These are phyloP conservation scores for Xylariaceae sp. DNA, from an alignment of 2,329 filamentous ascomycete genomes.

Conservation along the genomic window DNA sequence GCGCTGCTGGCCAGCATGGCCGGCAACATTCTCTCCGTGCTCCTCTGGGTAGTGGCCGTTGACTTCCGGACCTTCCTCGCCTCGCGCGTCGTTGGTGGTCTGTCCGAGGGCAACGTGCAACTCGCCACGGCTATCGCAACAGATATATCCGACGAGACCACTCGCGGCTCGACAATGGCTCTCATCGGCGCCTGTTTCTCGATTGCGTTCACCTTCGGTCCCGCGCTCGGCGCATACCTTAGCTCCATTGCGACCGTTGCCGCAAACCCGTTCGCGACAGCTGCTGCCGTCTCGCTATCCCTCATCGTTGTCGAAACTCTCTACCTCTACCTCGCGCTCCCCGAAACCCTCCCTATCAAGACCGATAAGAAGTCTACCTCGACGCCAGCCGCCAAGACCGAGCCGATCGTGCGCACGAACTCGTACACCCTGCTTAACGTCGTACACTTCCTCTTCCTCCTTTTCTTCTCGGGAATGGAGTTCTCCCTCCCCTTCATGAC, in stretches of 20 bases:
- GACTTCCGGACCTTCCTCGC: conserved; percentile 95
- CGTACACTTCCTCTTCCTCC: conserved; percentile 82
- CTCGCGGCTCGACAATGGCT: conserved; percentile 88
- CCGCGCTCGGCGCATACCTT: conserved; percentile 82
- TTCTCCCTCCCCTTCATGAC: conserved; percentile 98
- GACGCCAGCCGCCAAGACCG: conserved; percentile 24
- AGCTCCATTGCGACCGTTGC: conserved; percentile 71
- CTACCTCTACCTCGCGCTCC: conserved; percentile 78
- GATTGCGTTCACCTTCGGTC: conserved; percentile 94
- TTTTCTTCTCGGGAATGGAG: conserved; percentile 98
- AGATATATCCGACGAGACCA: conserved; percentile 83
- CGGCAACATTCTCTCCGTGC: conserved; percentile 87
- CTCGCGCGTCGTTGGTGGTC: conserved; percentile 83
- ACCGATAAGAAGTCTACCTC: conserved; percentile 30
- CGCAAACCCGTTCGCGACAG: conserved; percentile 89
- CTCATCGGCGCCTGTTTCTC: conserved; percentile 95
- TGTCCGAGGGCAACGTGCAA: conserved; percentile 97
- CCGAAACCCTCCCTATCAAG: conserved; percentile 73
- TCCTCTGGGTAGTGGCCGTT: conserved; percentile 87
- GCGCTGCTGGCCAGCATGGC: conserved; percentile 87
- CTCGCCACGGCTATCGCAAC: conserved; percentile 93
- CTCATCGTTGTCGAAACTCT: conserved; percentile 81
- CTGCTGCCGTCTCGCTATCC: conserved; percentile 79
- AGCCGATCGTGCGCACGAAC: conserved; percentile 60
- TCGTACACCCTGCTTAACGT: conserved; percentile 76